Conservation (phyloP, 106 monocot genomes). For the Xerophyta viscosa region DNA sequence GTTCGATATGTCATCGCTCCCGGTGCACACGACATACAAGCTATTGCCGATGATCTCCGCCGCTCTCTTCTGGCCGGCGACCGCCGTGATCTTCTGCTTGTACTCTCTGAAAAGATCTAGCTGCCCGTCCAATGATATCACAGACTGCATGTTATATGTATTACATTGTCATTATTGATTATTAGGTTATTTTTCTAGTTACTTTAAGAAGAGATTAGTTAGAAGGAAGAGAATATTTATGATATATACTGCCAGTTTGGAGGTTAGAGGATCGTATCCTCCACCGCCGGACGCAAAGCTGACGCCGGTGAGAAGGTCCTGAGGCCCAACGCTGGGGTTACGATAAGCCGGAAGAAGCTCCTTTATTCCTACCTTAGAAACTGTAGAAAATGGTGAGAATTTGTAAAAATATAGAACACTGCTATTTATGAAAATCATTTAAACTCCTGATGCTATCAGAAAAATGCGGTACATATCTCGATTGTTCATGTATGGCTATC, state of each 20-base stretch:
- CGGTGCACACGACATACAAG: constrained; percentile 28
- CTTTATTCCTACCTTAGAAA: constrained; percentile 14
- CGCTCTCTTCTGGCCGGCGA: constrained; percentile 39
- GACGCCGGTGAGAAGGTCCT: constrained; percentile 28
- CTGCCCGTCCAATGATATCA: constrained; percentile 35
- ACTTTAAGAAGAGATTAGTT: too few relatives aligned
- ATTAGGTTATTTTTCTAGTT: too few relatives aligned
- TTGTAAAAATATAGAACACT: too few relatives aligned
- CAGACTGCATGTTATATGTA: constrained; percentile 22
- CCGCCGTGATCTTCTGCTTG: constrained; percentile 23
- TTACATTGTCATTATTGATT: too few relatives aligned
- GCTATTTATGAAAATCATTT: background rate
- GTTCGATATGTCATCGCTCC: constrained; percentile 49
- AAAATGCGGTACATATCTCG: too few relatives aligned
- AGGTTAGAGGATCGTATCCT: constrained; percentile 20
- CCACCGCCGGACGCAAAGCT: constrained; percentile 24
- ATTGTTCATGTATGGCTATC: too few relatives aligned
- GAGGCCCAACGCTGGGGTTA: background rate
- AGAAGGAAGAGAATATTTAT: too few relatives aligned
- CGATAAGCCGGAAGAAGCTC: constrained; percentile 19
- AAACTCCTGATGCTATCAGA: too few relatives aligned
- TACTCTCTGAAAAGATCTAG: constrained; percentile 55
- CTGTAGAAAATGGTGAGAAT: background rate
- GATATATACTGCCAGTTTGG: constrained; percentile 8
- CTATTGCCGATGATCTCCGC: constrained; percentile 23